Evolutionary conservation across 2,329 filamentous ascomycete species (phyloP).

Genomic region (Beauveria pseudobassiana): DNA sequence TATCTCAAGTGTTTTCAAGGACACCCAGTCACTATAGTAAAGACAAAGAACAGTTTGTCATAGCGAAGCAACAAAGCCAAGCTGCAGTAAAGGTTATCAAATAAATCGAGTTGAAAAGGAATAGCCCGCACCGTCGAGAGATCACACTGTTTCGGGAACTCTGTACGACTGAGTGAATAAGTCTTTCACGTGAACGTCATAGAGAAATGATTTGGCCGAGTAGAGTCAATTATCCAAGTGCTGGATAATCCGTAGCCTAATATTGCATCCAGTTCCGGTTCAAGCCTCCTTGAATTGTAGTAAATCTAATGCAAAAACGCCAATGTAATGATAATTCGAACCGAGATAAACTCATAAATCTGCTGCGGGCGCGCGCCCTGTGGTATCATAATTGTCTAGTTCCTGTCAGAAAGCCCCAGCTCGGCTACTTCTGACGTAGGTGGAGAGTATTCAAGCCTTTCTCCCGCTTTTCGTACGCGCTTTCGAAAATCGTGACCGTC

Average conservation of each 20-base stretch:
- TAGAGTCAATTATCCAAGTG: background rate
- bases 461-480: constrained; percentile 7
- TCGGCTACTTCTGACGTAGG: constrained; percentile 10
- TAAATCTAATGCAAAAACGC: constrained; percentile 4
- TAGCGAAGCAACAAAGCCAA: too few species aligned
- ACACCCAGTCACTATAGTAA: too few species aligned
- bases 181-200: too few species aligned
- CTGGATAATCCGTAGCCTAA: background rate
- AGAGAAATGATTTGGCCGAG: background rate
- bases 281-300: background rate
- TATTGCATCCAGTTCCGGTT: background rate
- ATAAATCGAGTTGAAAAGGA: too few species aligned
- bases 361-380: background rate
- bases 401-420: constrained; percentile 7
- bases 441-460: constrained; percentile 9
- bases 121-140: too few species aligned
- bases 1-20: too few species aligned
- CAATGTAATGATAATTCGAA: background rate
- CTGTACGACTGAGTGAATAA: too few species aligned
- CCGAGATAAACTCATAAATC: background rate
- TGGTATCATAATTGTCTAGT: constrained; percentile 5
- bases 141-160: too few species aligned
- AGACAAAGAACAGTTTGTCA: too few species aligned
- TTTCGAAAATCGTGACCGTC: constrained; percentile 5
- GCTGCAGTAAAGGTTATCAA: too few species aligned